Conservation (phyloP, 2,329 filamentous ascomycete species). For the Trichoderma harzianum region DNA sequence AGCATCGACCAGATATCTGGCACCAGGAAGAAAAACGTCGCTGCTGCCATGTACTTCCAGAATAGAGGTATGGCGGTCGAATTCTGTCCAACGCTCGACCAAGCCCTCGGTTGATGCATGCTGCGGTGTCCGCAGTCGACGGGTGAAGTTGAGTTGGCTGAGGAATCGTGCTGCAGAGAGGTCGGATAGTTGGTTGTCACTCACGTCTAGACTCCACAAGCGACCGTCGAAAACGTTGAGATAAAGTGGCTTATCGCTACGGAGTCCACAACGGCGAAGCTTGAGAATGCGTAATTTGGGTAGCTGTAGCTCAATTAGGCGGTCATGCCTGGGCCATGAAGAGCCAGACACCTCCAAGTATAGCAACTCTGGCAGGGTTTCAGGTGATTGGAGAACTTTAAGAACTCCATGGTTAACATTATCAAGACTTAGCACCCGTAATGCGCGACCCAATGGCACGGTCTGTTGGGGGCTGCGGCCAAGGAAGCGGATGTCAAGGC, state of each 20-base stretch:
- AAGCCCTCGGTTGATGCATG: neutral
- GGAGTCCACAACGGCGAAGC: conserved; percentile 44
- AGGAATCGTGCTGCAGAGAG: conserved; percentile 29
- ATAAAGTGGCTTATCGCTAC: conserved; percentile 32
- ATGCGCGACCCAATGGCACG: neutral
- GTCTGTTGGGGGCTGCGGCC: conserved; percentile 20
- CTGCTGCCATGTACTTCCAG: conserved; percentile 30
- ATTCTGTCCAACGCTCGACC: neutral
- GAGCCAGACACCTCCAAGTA: conserved; percentile 53
- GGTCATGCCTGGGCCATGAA: conserved; percentile 42
- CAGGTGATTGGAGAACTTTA: neutral
- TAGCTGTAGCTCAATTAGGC: conserved; percentile 33
- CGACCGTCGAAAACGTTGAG: conserved; percentile 35
- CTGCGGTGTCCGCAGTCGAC: neutral
- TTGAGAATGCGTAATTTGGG: conserved; percentile 52
- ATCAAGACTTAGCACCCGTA: conserved; percentile 44
- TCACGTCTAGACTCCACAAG: conserved; percentile 58
- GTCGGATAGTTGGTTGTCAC: conserved; percentile 52
- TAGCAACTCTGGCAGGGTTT: conserved; percentile 40
- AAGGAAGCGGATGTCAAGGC: conserved; percentile 42
- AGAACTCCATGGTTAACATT: conserved; percentile 41
- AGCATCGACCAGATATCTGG: conserved; percentile 47
- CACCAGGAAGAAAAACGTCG: conserved; percentile 41
- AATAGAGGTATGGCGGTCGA: neutral
- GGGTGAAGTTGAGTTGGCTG: neutral